A percentile compares a stretch with the other conserved stretches of the same genome.
These are phyloP conservation scores for Dipodascus geniculatus DNA, from an alignment of 805 yeast species.

Conservation along the genomic window DNA sequence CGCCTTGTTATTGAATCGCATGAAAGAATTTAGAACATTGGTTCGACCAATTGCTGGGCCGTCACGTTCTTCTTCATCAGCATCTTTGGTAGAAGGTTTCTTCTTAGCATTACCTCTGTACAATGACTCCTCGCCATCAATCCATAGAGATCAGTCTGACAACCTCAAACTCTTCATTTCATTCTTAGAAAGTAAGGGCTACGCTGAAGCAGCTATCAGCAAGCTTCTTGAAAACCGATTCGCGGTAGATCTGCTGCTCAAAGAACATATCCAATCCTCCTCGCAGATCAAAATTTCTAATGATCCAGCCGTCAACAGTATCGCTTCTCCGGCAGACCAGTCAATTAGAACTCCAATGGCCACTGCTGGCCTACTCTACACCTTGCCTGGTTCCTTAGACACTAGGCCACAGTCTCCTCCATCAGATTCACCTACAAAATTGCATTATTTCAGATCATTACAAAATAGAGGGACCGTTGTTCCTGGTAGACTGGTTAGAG, in stretches of 20 bases:
- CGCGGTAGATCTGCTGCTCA: neutral
- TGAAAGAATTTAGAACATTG: neutral
- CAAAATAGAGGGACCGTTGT: neutral
- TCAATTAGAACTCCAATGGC: constrained; percentile 27
- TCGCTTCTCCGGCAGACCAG: neutral
- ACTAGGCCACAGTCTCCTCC: constrained; percentile 15
- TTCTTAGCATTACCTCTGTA: neutral
- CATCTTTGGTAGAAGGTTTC: neutral
- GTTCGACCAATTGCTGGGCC: neutral
- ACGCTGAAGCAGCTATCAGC: neutral
- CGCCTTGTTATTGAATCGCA: constrained; percentile 19
- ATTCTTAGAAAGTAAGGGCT: neutral
- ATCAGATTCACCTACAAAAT: neutral
- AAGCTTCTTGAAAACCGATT: neutral
- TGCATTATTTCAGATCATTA: neutral
- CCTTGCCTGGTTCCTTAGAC: constrained; percentile 51
- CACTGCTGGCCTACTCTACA: constrained; percentile 66
- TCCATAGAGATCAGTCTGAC: too few species aligned
- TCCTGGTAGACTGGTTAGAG: neutral
- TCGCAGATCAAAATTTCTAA: neutral
- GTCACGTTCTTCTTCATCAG: neutral
- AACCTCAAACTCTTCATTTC: neutral
- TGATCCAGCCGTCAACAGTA: neutral
- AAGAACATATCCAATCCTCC: neutral
- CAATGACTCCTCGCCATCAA: neutral